A percentile compares a stretch with the other conserved stretches of the same genome.
These are phyloP conservation scores for Reutealis trisperma DNA, from an alignment of 345 rosid species.

Conservation along the genomic window DNA sequence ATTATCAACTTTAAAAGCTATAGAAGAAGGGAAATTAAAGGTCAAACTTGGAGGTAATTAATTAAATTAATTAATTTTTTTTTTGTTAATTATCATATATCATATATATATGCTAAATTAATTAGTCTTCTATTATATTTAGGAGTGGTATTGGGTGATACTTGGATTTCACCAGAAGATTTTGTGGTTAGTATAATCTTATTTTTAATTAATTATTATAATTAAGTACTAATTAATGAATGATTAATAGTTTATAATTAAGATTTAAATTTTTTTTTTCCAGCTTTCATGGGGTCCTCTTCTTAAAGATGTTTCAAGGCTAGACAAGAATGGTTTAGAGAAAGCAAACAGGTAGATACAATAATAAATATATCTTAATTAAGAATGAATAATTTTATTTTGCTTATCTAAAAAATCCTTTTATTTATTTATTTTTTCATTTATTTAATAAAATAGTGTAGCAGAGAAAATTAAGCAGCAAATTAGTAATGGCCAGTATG, in stretches of 20 bases:
- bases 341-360: slow-evolving; percentile 52
- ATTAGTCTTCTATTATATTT: neutral
- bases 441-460: slow-evolving; percentile 36
- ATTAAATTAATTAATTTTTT: neutral
- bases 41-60: slow-evolving; percentile 73
- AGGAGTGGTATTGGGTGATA: slow-evolving; percentile 83
- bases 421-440: too few relatives aligned
- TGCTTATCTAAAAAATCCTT: neutral
- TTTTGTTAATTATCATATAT: too few relatives aligned
- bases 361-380: too few relatives aligned
- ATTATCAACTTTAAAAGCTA: slow-evolving; percentile 56
- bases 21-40: slow-evolving; percentile 59
- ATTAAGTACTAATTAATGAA: too few relatives aligned
- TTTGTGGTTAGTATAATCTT: slow-evolving; percentile 55
- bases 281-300: slow-evolving; percentile 95
- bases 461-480: slow-evolving; percentile 64
- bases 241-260: neutral
- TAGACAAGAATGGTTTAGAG: slow-evolving; percentile 55
- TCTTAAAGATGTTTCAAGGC: slow-evolving; percentile 67
- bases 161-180: slow-evolving; percentile 97
- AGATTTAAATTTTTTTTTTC: neutral
- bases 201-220: neutral
- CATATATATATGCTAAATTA: neutral
- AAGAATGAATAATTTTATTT: neutral
- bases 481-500: slow-evolving; percentile 45